These are phyloP conservation scores for Bimuria novae-zelandiae DNA, from an alignment of 2,329 filamentous ascomycete species.

Conservation along the genomic window DNA sequence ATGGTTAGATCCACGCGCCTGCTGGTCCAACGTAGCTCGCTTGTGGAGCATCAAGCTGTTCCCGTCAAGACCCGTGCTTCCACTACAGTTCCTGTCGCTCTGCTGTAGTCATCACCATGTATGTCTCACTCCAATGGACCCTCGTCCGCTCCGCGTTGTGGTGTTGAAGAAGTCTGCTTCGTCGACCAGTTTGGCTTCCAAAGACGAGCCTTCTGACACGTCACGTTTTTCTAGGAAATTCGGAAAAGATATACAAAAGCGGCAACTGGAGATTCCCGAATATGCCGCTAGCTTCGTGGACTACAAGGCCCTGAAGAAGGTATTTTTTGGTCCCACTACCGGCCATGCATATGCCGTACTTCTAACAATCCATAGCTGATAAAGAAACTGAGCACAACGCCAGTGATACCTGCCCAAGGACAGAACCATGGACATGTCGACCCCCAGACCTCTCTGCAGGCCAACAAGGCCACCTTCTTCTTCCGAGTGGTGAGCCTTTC, in stretches of 20 bases:
- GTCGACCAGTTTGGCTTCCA: conserved; percentile 42
- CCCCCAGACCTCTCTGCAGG: conserved; percentile 87
- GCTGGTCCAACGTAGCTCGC: conserved; percentile 32
- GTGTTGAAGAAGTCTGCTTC: conserved; percentile 40
- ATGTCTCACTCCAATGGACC: conserved; percentile 44
- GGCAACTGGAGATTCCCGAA: conserved; percentile 97
- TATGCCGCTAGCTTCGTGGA: conserved; percentile 99
- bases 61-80: conserved; percentile 23
- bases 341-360: background rate
- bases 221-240: conserved; percentile 78
- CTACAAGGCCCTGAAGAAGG: conserved; percentile 99
- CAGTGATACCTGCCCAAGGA: conserved; percentile 77
- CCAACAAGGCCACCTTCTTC: conserved; percentile 98
- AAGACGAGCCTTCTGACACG: conserved; percentile 46
- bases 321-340: conserved; percentile 49
- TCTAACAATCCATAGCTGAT: conserved; percentile 71
- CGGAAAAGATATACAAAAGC: conserved; percentile 98
- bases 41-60: conserved; percentile 36
- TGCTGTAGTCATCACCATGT: conserved; percentile 41
- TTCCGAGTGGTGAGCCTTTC: conserved; percentile 78
- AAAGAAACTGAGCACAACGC: conserved; percentile 94
- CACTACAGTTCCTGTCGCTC: conserved; percentile 24
- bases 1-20: conserved; percentile 37
- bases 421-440: conserved; percentile 62
- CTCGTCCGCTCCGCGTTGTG: conserved; percentile 33